These are phyloP conservation scores for Nitzschia palea DNA, from an alignment of 108 stramenopile species.

Conservation along the genomic window DNA sequence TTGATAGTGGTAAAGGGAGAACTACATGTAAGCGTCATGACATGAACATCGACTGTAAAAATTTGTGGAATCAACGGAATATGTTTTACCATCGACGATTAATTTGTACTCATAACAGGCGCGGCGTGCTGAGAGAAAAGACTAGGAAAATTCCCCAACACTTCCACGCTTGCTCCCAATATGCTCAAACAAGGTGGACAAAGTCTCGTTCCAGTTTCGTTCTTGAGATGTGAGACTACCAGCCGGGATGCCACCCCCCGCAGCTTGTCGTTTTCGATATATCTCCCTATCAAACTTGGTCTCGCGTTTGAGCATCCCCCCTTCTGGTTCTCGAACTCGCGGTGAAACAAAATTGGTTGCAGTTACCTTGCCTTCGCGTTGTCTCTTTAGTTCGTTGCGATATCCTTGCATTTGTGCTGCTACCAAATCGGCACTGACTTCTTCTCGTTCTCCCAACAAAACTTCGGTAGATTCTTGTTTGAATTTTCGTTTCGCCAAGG, in stretches of 20 bases:
- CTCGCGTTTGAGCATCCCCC: constrained; percentile 55
- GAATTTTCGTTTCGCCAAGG: constrained; percentile 67
- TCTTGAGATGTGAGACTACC: constrained; percentile 75
- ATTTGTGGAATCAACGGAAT: too few species aligned
- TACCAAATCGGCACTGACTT: constrained; percentile 76
- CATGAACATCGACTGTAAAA: too few species aligned
- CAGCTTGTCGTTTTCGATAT: constrained; percentile 80
- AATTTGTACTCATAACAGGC: too few species aligned
- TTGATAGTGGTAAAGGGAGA: neutral
- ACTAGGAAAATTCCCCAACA: too few species aligned
- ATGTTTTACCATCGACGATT: too few species aligned
- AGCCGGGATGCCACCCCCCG: constrained; percentile 79
- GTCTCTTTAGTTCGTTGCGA: constrained; percentile 79
- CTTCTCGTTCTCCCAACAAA: constrained; percentile 82
- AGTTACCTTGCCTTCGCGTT: constrained; percentile 57
- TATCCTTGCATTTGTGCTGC: constrained; percentile 88
- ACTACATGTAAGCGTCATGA: too few species aligned
- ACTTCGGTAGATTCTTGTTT: constrained; percentile 86
- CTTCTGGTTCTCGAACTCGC: constrained; percentile 76
- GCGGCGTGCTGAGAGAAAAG: too few species aligned
- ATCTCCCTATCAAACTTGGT: constrained; percentile 73
- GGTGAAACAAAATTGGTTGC: constrained; percentile 49
- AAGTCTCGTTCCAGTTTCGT: constrained; percentile 81
- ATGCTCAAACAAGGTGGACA: constrained; percentile 66
- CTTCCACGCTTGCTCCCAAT: too few species aligned